These are phyloP conservation scores for Rubroboletus satanas DNA, from an alignment of 768 basidiomycete genomes.

Conservation along the genomic window DNA sequence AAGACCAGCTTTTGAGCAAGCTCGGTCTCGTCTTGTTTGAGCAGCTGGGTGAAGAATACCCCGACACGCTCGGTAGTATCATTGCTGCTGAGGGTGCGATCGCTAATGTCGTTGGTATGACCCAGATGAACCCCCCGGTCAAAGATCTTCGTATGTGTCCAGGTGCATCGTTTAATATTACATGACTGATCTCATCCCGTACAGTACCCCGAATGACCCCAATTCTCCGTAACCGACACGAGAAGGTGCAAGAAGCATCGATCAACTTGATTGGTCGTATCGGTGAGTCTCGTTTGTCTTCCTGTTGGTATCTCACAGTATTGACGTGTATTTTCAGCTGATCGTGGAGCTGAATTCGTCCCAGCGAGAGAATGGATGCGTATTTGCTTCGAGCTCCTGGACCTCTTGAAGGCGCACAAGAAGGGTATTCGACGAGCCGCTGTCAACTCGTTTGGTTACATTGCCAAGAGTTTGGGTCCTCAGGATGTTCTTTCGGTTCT, in stretches of 20 bases:
- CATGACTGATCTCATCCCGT: slow-evolving; percentile 1
- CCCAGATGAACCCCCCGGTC: slow-evolving; percentile 99
- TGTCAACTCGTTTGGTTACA: slow-evolving; percentile 99
- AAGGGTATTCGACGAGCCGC: slow-evolving; percentile 98
- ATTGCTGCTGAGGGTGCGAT: slow-evolving; percentile 98
- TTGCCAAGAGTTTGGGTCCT: slow-evolving; percentile 98
- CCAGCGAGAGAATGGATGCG: slow-evolving; percentile 99
- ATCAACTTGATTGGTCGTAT: slow-evolving; percentile 99
- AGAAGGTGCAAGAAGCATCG: slow-evolving; percentile 98
- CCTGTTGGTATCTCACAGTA: not conserved
- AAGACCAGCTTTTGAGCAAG: slow-evolving; percentile 93
- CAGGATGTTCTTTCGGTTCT: slow-evolving; percentile 96
- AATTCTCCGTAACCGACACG: slow-evolving; percentile 97
- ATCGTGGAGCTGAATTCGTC: slow-evolving; percentile 98
- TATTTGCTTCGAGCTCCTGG: slow-evolving; percentile 97
- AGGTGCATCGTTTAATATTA: not conserved
- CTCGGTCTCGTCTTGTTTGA: slow-evolving; percentile 96
- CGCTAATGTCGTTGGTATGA: slow-evolving; percentile 99
- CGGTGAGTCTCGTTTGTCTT: slow-evolving; percentile 32
- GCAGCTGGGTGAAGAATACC: slow-evolving; percentile 98
- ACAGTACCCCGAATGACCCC: slow-evolving; percentile 99
- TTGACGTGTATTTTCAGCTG: slow-evolving; percentile 46
- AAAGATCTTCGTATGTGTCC: slow-evolving; percentile 89
- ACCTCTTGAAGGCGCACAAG: slow-evolving; percentile 97
- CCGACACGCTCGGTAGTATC: slow-evolving; percentile 97